Base-by-base conservation (phyloP, 345 rosid genomes). In the Lepidium africanum region DNA sequence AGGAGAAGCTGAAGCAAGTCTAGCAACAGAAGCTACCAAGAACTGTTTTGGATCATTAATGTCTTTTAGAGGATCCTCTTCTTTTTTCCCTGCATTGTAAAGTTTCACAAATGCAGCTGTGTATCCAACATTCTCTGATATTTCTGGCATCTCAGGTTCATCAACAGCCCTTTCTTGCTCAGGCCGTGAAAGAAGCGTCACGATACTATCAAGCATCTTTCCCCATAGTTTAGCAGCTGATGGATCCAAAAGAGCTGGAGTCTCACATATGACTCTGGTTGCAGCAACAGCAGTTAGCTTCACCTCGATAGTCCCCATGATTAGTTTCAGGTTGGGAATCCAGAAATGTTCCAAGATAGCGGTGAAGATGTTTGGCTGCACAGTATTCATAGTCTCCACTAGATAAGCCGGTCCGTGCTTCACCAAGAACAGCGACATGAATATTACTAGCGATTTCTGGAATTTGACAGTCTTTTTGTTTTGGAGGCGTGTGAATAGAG, bases 71-170 rank as follows among this genome's bases (percentile, higher is more conserved):
- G 97, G 97, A 85, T 94, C 97, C 70, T 80, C 96, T 74, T 91
- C 97, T 65, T 79, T 91, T 78, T 82, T 94, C 40, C 97, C 96
- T 63, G 97, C 96, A 74, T 89, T 86, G 80, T 85, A 76, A 49
- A 94, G 97, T 67, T 79, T 89, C 67, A 89, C 89, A 69, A 86
- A 95, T 2, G 91, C 60, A 23, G 87, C 96, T 23, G 91, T 84
- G 71, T 95, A 89, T 57, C 96, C 99, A 4, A 75, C 80, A 67
- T 80, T 89, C 78, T 95, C 97, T 8, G 83, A 77, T 54, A 89
- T 79, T 62, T 95, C 99, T 11, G 97, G 96, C 88, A 91, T 82
- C 65, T 95, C 99, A 9, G 87, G 90, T 78, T 91, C 99, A 11
- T 86, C 96, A 12, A 75, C 83, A 10, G 81, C 83, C 52, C 96